Conservation (phyloP, 352 stramenopile species). For the Aphanomyces cochlioides region DNA sequence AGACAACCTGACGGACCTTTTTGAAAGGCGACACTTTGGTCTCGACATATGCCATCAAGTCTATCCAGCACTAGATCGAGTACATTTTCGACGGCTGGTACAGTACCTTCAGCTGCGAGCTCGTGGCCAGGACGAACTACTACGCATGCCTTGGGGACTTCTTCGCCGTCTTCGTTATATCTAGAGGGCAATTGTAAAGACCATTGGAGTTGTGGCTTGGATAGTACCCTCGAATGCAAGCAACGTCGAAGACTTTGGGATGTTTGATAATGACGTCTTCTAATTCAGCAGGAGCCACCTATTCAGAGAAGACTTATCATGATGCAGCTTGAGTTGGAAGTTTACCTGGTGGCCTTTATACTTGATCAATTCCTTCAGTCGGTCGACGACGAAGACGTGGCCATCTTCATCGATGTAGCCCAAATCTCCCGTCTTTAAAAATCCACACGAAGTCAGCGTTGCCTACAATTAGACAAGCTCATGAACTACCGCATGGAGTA, state of each 20-base stretch:
- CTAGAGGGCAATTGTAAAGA: neutral
- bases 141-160: constrained; percentile 85
- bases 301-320: neutral
- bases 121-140: constrained; percentile 49
- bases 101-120: constrained; percentile 33
- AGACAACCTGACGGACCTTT: constrained; percentile 79
- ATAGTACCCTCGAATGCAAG: constrained; percentile 47
- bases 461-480: neutral
- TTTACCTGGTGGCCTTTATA: constrained; percentile 86
- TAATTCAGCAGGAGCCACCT: constrained; percentile 76
- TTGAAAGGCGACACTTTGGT: constrained; percentile 84
- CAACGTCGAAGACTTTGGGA: constrained; percentile 63
- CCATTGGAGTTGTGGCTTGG: no score
- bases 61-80: neutral
- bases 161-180: constrained; percentile 71
- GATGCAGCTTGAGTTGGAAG: neutral
- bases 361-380: constrained; percentile 96
- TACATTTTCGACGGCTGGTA: neutral
- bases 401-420: constrained; percentile 89
- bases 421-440: constrained; percentile 88
- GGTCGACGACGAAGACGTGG: constrained; percentile 88
- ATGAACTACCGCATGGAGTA: no score
- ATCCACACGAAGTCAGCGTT: constrained; percentile 62
- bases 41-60: constrained; percentile 56
- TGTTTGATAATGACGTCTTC: constrained; percentile 86